A percentile compares a stretch with the other conserved stretches of the same genome.
Conservation (phyloP, 2,329 filamentous ascomycete genomes). For the Ophiobolus disseminans region DNA sequence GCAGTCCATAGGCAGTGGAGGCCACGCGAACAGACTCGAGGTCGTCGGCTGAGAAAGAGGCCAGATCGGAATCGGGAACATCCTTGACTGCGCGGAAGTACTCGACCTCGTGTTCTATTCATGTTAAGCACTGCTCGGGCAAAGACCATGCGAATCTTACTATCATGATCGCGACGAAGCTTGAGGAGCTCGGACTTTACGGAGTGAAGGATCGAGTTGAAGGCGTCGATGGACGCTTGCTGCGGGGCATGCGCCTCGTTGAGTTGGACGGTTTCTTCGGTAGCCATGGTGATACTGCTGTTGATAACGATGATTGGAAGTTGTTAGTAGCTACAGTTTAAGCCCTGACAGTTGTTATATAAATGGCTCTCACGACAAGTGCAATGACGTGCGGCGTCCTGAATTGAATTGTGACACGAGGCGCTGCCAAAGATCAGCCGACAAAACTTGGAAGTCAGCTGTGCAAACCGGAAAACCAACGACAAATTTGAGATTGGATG, state of each 20-base stretch:
- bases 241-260: constrained; percentile 42
- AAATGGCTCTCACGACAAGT: neutral
- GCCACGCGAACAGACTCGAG: constrained; percentile 40
- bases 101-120: constrained; percentile 45
- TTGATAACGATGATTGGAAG: neutral
- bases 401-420: constrained; percentile 6
- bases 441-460: constrained; percentile 25
- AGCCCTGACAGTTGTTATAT: neutral
- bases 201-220: constrained; percentile 38
- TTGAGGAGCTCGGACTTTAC: constrained; percentile 44
- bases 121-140: neutral
- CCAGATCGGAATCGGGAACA: constrained; percentile 49
- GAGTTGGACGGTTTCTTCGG: constrained; percentile 45
- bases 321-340: neutral
- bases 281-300: constrained; percentile 39
- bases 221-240: constrained; percentile 43
- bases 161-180: constrained; percentile 45
- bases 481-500: no score
- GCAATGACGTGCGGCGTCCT: constrained; percentile 11
- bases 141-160: constrained; percentile 17
- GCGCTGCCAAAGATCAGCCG: constrained; percentile 7
- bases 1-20: constrained; percentile 40
- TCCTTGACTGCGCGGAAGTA: constrained; percentile 48
- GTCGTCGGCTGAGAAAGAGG: constrained; percentile 33
- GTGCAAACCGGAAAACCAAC: no score